These are phyloP conservation scores for Colletotrichum incanum DNA, from an alignment of 2,329 filamentous ascomycete genomes.

Conservation along the genomic window DNA sequence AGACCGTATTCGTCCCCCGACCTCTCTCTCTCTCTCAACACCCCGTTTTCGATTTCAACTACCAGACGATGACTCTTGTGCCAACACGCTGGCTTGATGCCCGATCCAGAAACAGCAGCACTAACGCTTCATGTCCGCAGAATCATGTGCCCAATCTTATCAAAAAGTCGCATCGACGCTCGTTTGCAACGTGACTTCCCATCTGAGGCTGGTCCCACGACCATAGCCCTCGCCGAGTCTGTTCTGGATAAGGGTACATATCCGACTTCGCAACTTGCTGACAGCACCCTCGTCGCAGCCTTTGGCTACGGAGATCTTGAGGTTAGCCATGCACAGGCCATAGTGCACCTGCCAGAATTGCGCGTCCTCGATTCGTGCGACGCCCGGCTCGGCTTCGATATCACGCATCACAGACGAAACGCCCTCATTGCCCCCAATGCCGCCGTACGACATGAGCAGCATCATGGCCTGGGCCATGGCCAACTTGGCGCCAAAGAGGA, in stretches of 20 bases:
- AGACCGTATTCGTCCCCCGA: too few relatives aligned
- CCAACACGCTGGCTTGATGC: not conserved
- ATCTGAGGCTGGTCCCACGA: constrained; percentile 81
- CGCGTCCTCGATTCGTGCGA: constrained; percentile 87
- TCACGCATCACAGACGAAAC: constrained; percentile 85
- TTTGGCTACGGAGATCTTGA: constrained; percentile 81
- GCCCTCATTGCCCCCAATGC: constrained; percentile 56
- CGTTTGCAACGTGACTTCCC: constrained; percentile 94
- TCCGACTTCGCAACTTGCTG: constrained; percentile 80
- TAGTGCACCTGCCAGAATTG: constrained; percentile 99
- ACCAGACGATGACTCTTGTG: not conserved
- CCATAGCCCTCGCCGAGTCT: constrained; percentile 91
- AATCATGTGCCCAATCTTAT: not conserved
- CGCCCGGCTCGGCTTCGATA: constrained; percentile 84
- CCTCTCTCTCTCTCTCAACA: not conserved
- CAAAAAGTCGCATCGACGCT: constrained; percentile 55
- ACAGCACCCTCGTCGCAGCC: constrained; percentile 80
- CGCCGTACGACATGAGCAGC: constrained; percentile 91
- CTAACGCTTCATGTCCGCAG: not conserved
- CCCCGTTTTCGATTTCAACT: not conserved
- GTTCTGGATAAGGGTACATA: constrained; percentile 86
- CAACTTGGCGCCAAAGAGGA: constrained; percentile 85
- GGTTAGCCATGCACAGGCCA: constrained; percentile 93
- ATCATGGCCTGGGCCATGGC: constrained; percentile 91
- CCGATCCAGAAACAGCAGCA: not conserved